Percentiles rank a stretch among this genome's conserved stretches.
phyloP scores from a whole-genome alignment of 129 eudicot species.

The Escallonia herrerae region DNA sequence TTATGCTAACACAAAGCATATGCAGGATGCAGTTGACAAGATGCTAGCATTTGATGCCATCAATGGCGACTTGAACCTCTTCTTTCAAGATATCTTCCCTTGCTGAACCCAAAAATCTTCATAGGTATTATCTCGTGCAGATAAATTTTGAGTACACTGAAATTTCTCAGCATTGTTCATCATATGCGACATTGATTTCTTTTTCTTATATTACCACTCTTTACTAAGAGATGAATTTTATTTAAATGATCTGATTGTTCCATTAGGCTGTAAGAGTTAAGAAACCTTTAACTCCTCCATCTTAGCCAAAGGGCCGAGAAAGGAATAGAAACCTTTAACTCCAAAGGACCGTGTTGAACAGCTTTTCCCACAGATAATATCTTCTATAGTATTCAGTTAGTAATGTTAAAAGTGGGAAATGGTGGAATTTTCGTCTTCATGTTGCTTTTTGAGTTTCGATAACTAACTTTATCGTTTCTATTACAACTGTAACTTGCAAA shows the following conservation, averaged over 20 bases:
- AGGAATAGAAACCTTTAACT: neutral
- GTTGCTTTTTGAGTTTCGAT: too few species aligned
- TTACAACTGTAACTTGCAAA: neutral
- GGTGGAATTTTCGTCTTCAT: too few species aligned
- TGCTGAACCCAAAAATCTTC: slow-evolving; percentile 18
- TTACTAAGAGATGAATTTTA: neutral
- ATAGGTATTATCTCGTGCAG: neutral
- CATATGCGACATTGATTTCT: neutral
- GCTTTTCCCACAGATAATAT: neutral
- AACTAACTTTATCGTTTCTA: too few species aligned
- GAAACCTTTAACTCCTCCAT: neutral
- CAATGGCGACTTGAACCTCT: slow-evolving; percentile 55
- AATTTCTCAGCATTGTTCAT: neutral
- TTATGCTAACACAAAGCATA: slow-evolving; percentile 13
- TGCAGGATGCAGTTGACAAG: slow-evolving; percentile 71
- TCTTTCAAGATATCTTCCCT: slow-evolving; percentile 65
- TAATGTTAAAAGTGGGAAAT: too few species aligned
- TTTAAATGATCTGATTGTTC: neutral
- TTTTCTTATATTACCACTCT: neutral
- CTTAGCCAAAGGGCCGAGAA: too few species aligned
- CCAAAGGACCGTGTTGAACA: neutral
- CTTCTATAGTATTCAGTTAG: neutral
- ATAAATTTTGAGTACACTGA: neutral
- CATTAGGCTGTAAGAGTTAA: neutral
- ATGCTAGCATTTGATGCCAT: slow-evolving; percentile 62